Percentiles rank a stretch among this genome's conserved stretches.
Evolutionary conservation across 176 grass and related monocot genomes (phyloP).

Genomic region (Oryza officinalis): DNA sequence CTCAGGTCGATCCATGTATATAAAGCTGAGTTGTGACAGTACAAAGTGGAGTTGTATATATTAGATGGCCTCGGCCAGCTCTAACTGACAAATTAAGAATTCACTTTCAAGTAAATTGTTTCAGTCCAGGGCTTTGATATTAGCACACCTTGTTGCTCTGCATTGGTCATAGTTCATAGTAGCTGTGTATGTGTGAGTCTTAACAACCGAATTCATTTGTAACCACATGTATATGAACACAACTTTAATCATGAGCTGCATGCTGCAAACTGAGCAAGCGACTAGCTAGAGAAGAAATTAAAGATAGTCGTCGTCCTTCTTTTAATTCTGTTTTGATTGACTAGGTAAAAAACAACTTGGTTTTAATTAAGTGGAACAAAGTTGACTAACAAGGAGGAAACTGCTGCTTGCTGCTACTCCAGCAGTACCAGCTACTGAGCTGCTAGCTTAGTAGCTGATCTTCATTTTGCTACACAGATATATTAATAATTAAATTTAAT

Average conservation of each 20-base stretch:
- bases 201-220: neutral
- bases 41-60: neutral
- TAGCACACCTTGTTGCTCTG: neutral
- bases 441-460: neutral
- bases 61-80: slow-evolving; percentile 28
- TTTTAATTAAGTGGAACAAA: neutral
- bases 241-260: neutral
- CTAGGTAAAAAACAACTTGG: neutral
- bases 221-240: neutral
- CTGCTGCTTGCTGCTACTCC: neutral
- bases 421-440: neutral
- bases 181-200: neutral
- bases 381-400: neutral
- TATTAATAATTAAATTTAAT: neutral
- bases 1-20: neutral
- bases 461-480: neutral
- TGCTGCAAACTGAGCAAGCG: neutral
- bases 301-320: neutral
- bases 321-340: neutral
- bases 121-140: neutral
- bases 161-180: slow-evolving; percentile 2
- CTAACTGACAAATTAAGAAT: neutral
- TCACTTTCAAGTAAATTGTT: neutral
- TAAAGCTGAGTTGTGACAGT: neutral
- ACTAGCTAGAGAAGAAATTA: neutral